Evolutionary conservation across 2,329 filamentous ascomycete species (phyloP).

Genomic region (Cladosporium velox): DNA sequence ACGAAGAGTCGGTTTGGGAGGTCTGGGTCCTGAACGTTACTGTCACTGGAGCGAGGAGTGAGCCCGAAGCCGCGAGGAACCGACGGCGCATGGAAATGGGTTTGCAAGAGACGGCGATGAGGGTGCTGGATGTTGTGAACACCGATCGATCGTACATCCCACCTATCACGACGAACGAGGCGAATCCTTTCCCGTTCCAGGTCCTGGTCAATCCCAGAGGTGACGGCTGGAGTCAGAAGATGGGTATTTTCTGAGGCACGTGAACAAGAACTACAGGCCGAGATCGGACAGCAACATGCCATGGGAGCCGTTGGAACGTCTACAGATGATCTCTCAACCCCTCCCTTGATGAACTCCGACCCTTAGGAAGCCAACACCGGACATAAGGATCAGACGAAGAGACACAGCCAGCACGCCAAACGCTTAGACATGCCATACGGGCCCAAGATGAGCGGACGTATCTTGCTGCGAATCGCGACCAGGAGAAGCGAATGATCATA

Average conservation of each 20-base stretch:
- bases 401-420: neutral
- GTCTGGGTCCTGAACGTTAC: conserved; percentile 19
- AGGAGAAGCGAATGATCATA: neutral
- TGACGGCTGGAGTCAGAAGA: conserved; percentile 24
- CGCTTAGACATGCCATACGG: neutral
- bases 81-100: conserved; percentile 41
- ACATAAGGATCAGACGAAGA: neutral
- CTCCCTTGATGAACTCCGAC: neutral
- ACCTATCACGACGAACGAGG: conserved; percentile 86
- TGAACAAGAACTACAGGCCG: neutral
- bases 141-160: conserved; percentile 83
- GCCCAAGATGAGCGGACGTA: neutral
- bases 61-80: conserved; percentile 83
- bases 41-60: conserved; percentile 45
- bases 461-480: neutral
- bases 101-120: conserved; percentile 16
- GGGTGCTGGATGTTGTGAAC: conserved; percentile 13
- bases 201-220: conserved; percentile 81
- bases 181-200: conserved; percentile 93
- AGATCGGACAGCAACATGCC: neutral
- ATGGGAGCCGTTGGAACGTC: neutral
- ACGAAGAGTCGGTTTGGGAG: conserved; percentile 22
- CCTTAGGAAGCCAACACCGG: neutral
- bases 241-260: conserved; percentile 21
- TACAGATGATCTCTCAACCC: neutral